phyloP scores from a whole-genome alignment of 78 protist species.

The Emiliania huxleyi region DNA sequence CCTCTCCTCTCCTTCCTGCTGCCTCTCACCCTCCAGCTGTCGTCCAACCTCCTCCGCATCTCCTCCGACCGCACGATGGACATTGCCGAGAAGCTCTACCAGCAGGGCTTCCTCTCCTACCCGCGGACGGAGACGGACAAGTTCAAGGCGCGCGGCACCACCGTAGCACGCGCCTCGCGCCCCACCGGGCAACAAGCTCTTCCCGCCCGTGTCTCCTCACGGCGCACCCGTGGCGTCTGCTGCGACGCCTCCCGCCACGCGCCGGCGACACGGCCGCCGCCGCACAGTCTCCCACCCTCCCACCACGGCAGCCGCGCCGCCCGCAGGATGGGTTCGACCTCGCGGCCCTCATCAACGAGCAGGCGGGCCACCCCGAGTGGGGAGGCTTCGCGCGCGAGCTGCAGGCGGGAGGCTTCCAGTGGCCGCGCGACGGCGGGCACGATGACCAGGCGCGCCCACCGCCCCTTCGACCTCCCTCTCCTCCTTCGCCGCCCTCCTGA shows the following conservation, averaged over 20 bases:
- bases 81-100: slow-evolving; percentile 90
- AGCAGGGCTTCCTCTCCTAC: slow-evolving; percentile 85
- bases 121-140: slow-evolving; percentile 98
- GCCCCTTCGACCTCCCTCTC: no score
- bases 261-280: no score
- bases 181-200: no score
- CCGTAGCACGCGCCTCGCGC: no score
- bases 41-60: slow-evolving; percentile 73
- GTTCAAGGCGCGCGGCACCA: no score
- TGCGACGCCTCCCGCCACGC: no score
- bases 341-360: slow-evolving; percentile 50
- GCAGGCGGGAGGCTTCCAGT: slow-evolving; percentile 49
- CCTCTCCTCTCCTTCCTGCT: no score
- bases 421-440: slow-evolving; percentile 82
- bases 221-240: no score
- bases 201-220: no score
- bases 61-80: slow-evolving; percentile 60
- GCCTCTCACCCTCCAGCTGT: slow-evolving; percentile 17
- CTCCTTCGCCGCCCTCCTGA: no score
- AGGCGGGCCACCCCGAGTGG: slow-evolving; percentile 25
- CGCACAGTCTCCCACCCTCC: no score
- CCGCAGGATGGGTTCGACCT: slow-evolving; percentile 68
- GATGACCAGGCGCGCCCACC: slow-evolving; percentile 85
- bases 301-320: no score
- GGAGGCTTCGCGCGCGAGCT: slow-evolving; percentile 26